Percentiles rank a stretch among this genome's conserved stretches.
phyloP scores from a whole-genome alignment of 78 protist genomes.

The Capsaspora owczarzaki region DNA sequence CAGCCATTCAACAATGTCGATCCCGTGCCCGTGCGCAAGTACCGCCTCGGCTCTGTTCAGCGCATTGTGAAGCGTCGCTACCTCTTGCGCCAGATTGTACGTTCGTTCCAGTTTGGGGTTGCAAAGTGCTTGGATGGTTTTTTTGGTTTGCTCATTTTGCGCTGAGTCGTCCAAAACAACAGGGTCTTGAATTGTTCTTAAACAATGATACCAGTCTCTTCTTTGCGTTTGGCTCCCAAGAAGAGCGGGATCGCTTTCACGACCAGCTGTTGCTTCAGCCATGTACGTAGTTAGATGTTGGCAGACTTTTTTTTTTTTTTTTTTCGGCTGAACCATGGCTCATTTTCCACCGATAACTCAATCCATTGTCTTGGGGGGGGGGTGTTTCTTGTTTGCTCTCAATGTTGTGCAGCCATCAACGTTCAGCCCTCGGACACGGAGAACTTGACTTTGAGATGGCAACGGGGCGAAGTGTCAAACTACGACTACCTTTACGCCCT shows the following conservation, averaged over 20 bases:
- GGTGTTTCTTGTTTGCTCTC: too few relatives aligned
- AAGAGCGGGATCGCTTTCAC: constrained; percentile 13
- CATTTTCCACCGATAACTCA: too few relatives aligned
- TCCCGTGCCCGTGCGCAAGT: constrained; percentile 38
- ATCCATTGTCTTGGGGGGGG: too few relatives aligned
- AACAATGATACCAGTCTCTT: background rate
- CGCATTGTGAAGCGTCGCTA: constrained; percentile 46
- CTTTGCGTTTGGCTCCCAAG: background rate
- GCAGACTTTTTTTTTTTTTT: too few relatives aligned
- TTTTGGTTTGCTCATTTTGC: background rate
- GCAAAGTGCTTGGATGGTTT: background rate
- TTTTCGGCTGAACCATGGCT: too few relatives aligned
- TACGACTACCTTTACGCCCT: constrained; percentile 78
- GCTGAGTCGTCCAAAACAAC: too few relatives aligned
- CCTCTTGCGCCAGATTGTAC: constrained; percentile 49
- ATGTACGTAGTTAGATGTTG: too few relatives aligned
- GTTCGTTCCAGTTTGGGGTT: constrained; percentile 40
- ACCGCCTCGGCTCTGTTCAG: constrained; percentile 20
- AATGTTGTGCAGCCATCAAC: constrained; percentile 4
- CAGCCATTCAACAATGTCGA: constrained; percentile 68
- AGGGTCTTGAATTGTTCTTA: constrained; percentile 18
- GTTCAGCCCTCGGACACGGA: background rate
- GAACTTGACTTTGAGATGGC: constrained; percentile 50
- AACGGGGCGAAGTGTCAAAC: constrained; percentile 61
- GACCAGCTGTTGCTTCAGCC: too few relatives aligned